phyloP scores from a whole-genome alignment of 768 basidiomycete species.

The Naganishia friedmannii region DNA sequence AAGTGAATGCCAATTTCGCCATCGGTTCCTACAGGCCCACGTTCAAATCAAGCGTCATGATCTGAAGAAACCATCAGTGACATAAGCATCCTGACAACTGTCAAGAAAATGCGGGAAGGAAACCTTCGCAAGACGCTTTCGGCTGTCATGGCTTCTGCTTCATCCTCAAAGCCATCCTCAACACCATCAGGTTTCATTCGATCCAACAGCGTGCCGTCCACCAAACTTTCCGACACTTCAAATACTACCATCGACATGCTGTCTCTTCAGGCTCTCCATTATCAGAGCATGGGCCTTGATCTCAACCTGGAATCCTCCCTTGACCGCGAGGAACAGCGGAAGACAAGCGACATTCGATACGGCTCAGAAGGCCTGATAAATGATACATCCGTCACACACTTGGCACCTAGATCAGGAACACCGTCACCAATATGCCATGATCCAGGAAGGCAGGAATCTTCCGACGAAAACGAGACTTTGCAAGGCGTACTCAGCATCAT shows the following conservation, averaged over 20 bases:
- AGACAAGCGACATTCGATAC: neutral
- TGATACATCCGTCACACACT: neutral
- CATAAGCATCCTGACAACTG: too few relatives aligned
- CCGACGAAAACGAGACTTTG: neutral
- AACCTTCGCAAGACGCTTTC: neutral
- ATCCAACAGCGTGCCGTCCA: neutral
- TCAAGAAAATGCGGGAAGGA: neutral
- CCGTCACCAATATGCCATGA: neutral
- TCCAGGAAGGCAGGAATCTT: neutral
- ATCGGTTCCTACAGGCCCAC: too few relatives aligned
- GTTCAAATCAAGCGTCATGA: too few relatives aligned
- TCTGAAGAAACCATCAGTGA: too few relatives aligned
- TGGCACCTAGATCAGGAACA: neutral
- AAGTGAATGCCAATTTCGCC: too few relatives aligned
- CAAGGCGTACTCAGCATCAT: slow-evolving; percentile 11
- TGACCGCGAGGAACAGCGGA: neutral
- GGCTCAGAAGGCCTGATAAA: neutral
- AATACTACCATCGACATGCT: neutral
- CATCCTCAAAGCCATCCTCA: neutral
- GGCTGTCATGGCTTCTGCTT: neutral
- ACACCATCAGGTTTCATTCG: neutral
- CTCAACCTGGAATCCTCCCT: neutral
- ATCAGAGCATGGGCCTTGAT: neutral
- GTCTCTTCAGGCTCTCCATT: neutral
- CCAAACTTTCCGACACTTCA: neutral